phyloP scores from a whole-genome alignment of 2,329 filamentous ascomycete genomes.

The Simplicillium sp. region DNA sequence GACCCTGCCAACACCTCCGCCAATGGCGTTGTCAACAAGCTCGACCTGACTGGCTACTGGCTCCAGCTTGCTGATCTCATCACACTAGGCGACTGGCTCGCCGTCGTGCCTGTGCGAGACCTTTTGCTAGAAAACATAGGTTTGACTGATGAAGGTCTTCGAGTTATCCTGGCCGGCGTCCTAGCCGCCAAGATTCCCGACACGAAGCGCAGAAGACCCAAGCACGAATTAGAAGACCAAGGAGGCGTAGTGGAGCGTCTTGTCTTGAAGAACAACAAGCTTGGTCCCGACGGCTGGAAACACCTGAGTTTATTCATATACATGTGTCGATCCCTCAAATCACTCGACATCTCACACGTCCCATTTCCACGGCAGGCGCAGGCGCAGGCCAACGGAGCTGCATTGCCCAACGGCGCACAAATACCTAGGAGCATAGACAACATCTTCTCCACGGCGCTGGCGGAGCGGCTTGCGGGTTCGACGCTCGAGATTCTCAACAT shows the following conservation, averaged over 20 bases:
- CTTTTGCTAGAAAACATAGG: constrained; percentile 81
- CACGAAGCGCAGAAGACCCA: constrained; percentile 38
- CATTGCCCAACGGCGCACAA: constrained; percentile 21
- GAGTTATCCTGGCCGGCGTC: constrained; percentile 78
- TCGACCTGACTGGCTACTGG: constrained; percentile 78
- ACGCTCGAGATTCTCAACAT: constrained; percentile 76
- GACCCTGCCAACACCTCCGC: constrained; percentile 56
- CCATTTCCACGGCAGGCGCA: constrained; percentile 52
- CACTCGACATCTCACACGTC: constrained; percentile 77
- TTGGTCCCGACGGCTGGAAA: constrained; percentile 82
- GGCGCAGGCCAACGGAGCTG: constrained; percentile 14
- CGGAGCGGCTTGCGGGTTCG: constrained; percentile 65
- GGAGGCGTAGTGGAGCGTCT: constrained; percentile 78
- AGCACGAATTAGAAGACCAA: constrained; percentile 32
- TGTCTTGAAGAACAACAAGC: constrained; percentile 84
- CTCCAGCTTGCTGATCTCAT: constrained; percentile 75
- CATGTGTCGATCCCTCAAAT: constrained; percentile 78
- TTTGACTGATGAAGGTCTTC: constrained; percentile 75
- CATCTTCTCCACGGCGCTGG: constrained; percentile 66
- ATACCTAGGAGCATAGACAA: constrained; percentile 34
- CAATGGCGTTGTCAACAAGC: constrained; percentile 66
- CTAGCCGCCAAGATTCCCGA: constrained; percentile 66
- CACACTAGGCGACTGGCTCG: constrained; percentile 87
- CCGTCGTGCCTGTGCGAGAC: constrained; percentile 83
- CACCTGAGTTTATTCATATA: constrained; percentile 84